Conservation (phyloP, 1,284 basidiomycete species). For the Heterobasidion occidentale region DNA sequence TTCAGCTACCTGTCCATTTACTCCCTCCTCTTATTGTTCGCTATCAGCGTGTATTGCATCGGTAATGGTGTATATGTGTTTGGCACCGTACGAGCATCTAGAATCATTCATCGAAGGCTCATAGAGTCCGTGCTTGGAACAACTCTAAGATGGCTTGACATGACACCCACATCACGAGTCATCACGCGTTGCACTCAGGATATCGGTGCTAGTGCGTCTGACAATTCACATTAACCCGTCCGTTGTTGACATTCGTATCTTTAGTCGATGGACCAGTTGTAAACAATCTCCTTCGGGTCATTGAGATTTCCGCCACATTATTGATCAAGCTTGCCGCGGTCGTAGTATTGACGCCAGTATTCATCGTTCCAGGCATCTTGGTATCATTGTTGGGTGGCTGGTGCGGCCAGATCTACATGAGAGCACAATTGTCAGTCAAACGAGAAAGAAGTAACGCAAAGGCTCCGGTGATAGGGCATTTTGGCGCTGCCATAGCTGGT, state of each 20-base stretch:
- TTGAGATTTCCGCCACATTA: slow-evolving; percentile 24
- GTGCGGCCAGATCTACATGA: slow-evolving; percentile 53
- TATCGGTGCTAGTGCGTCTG: slow-evolving; percentile 30
- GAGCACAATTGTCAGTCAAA: slow-evolving; percentile 70
- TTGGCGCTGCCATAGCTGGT: slow-evolving; percentile 62
- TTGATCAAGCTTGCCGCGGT: slow-evolving; percentile 35
- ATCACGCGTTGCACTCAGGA: slow-evolving; percentile 55
- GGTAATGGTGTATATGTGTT: slow-evolving; percentile 27
- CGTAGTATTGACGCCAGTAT: slow-evolving; percentile 37
- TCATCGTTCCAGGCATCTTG: slow-evolving; percentile 30
- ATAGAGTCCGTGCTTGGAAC: slow-evolving; percentile 50
- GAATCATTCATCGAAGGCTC: slow-evolving; percentile 47
- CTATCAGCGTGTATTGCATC: slow-evolving; percentile 19
- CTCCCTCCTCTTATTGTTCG: slow-evolving; percentile 23
- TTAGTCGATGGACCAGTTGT: slow-evolving; percentile 26
- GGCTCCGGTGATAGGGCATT: slow-evolving; percentile 62
- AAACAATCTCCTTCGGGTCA: slow-evolving; percentile 15
- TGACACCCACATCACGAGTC: slow-evolving; percentile 51
- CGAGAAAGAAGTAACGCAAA: slow-evolving; percentile 67
- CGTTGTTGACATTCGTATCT: not conserved
- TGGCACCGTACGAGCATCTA: slow-evolving; percentile 43
- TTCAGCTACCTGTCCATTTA: slow-evolving; percentile 36
- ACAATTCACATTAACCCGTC: not conserved
- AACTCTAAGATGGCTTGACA: slow-evolving; percentile 50
- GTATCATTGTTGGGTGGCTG: slow-evolving; percentile 37